Percentiles rank a stretch among this genome's conserved stretches.
These are phyloP conservation scores for Astrothelium macrocarpum DNA, from an alignment of 495 filamentous ascomycete species.

Conservation along the genomic window DNA sequence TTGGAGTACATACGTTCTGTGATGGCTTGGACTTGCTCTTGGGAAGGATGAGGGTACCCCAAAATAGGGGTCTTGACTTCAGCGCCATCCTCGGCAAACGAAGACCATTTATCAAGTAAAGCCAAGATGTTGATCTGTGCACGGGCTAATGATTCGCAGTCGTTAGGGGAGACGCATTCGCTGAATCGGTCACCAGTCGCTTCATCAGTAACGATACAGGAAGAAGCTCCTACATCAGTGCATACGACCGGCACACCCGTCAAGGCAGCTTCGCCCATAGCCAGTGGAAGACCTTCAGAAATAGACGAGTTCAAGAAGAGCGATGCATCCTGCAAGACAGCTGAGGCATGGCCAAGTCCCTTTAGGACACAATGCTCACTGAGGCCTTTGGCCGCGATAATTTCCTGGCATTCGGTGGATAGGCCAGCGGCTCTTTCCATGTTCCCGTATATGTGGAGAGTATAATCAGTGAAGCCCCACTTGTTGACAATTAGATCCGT, in stretches of 20 bases:
- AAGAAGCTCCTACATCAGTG: conserved; percentile 56
- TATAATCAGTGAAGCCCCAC: conserved; percentile 56
- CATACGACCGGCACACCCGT: conserved; percentile 56
- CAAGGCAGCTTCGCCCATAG: conserved; percentile 55
- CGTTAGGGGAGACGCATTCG: conserved; percentile 55
- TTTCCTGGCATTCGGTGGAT: conserved; percentile 52
- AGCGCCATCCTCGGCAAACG: conserved; percentile 43
- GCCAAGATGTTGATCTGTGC: conserved; percentile 54
- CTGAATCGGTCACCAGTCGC: conserved; percentile 49
- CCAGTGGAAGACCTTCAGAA: conserved; percentile 55
- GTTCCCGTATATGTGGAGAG: conserved; percentile 54
- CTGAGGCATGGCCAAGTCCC: conserved; percentile 48
- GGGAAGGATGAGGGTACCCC: conserved; percentile 37
- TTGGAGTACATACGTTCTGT: conserved; percentile 55
- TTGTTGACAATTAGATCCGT: conserved; percentile 59
- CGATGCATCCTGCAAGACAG: conserved; percentile 53
- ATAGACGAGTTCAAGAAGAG: conserved; percentile 60
- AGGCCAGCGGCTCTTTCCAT: conserved; percentile 51
- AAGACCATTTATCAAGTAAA: conserved; percentile 50
- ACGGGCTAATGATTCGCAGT: conserved; percentile 47
- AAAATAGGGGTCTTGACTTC: conserved; percentile 36
- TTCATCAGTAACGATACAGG: conserved; percentile 52
- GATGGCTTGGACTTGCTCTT: conserved; percentile 44
- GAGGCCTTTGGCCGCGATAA: conserved; percentile 52
- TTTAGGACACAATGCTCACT: conserved; percentile 43